A percentile compares a stretch with the other conserved stretches of the same genome.
Evolutionary conservation across 2,329 filamentous ascomycete species (phyloP).

Genomic region (Penicillium fuscoglaucum): DNA sequence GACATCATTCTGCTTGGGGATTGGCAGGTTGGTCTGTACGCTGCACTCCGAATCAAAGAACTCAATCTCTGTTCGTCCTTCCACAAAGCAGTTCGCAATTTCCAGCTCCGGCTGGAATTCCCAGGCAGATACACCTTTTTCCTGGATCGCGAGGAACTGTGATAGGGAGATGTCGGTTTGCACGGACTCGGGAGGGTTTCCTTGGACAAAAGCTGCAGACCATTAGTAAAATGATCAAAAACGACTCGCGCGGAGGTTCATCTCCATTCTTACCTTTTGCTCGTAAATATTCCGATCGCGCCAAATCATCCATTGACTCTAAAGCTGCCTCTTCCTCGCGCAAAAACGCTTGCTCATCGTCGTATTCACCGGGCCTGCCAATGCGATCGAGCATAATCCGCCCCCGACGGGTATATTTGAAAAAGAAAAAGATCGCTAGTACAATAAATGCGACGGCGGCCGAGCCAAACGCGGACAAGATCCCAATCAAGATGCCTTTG

Average conservation of each 20-base stretch:
- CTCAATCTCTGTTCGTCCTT: constrained; percentile 93
- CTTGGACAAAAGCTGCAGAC: constrained; percentile 78
- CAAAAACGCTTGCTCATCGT: constrained; percentile 93
- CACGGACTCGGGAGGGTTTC: constrained; percentile 89
- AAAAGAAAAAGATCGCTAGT: constrained; percentile 84
- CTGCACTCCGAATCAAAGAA: constrained; percentile 98
- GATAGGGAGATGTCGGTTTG: constrained; percentile 97
- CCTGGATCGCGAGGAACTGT: constrained; percentile 96
- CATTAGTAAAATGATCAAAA: constrained; percentile 7
- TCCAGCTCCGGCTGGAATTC: constrained; percentile 99
- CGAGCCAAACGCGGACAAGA: constrained; percentile 91
- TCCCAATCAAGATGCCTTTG: constrained; percentile 87
- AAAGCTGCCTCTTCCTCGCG: constrained; percentile 93
- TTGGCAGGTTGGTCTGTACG: constrained; percentile 92
- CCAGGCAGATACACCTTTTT: constrained; percentile 99
- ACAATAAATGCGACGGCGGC: constrained; percentile 79
- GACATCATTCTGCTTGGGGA: constrained; percentile 98
- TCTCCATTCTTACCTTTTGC: constrained; percentile 72
- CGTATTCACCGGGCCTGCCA: constrained; percentile 90
- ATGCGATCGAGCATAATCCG: constrained; percentile 92
- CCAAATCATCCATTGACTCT: constrained; percentile 92
- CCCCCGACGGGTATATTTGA: constrained; percentile 83
- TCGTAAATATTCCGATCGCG: constrained; percentile 84
- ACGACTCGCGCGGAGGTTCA: background rate
- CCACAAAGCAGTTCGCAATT: constrained; percentile 98